Base-by-base conservation (phyloP, 2,329 filamentous ascomycete genomes). In the Colletotrichum sp. region DNA sequence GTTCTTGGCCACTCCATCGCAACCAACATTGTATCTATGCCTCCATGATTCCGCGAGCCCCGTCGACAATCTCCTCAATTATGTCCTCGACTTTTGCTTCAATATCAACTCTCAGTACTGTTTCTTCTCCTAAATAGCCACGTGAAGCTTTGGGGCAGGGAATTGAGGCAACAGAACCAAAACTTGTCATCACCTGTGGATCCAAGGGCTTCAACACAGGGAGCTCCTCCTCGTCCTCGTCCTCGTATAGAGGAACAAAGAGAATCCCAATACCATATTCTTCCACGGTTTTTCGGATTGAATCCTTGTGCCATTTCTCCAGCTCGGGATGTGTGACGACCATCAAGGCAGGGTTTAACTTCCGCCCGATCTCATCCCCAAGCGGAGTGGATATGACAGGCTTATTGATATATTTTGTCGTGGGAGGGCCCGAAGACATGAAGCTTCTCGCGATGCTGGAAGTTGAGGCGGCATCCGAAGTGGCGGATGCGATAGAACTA, bases 231-330 rank as follows among this genome's bases (percentile, higher is more conserved):
- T 64, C 34, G 8, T 64, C 32, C 32, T 34, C 30, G 4, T 30
- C 60, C 18, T 64, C 34, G 2, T 38, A 65, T 5, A 83, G 67
- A 3, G 82, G 82, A 32, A 82, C 80, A 76, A 82, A 83, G 43
- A 83, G 79, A 8, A 83, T 71, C 1, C 81, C 82, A 36, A 83
- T 80, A 5, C 80, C 76, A 36, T 83, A 83, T 18, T 82, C 81
- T 10, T 79, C 75, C 5, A 81, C 75, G 15, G 79, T 78, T 10
- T 68, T 78, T 36, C 80, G 72, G 52, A 83, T 83, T 5, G 78
- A 65, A 4, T 75, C 13, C 64, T 78, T 80, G 34, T 83, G 82
- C 82, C 82, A 83, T 52, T 34, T 24, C 67, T 82, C 79, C n/a
- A 83, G 66, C 71, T 79, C 69, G 6, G 82, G 82, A 57, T 83